phyloP scores from a whole-genome alignment of 208 protist genomes.

The Jaenimonas drosophilae region DNA sequence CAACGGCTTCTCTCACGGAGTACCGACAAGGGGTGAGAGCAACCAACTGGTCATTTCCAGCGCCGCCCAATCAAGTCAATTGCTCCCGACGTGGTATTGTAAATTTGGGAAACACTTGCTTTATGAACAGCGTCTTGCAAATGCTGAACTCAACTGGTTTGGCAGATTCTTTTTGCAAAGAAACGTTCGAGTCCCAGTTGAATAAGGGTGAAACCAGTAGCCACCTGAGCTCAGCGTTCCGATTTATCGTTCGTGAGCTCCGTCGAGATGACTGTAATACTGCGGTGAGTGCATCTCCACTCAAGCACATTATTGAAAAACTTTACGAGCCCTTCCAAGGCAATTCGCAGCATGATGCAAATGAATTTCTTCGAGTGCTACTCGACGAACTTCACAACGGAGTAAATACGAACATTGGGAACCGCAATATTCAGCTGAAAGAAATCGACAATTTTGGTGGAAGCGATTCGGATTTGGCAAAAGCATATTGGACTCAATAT shows the following conservation, averaged over 20 bases:
- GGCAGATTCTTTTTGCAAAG: conserved; percentile 22
- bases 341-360: conserved; percentile 84
- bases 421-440: conserved; percentile 6
- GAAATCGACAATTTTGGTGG: conserved; percentile 71
- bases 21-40: too few relatives aligned
- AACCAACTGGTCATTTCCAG: too few relatives aligned
- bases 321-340: conserved; percentile 65
- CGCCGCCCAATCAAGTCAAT: too few relatives aligned
- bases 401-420: conserved; percentile 61
- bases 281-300: conserved; percentile 62
- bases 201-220: conserved; percentile 13
- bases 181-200: too few relatives aligned
- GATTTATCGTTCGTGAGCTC: conserved; percentile 74
- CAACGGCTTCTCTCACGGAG: too few relatives aligned
- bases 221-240: conserved; percentile 58
- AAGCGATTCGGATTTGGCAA: conserved; percentile 63
- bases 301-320: conserved; percentile 71
- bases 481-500: conserved; percentile 71
- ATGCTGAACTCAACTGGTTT: conserved; percentile 76
- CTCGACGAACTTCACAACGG: conserved; percentile 90
- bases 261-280: conserved; percentile 26
- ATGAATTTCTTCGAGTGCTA: conserved; percentile 88
- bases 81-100: conserved; percentile 58
- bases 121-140: conserved; percentile 88
- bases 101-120: conserved; percentile 91